Conservation (phyloP, 768 basidiomycete species). For the Rossbeevera mucosa region DNA sequence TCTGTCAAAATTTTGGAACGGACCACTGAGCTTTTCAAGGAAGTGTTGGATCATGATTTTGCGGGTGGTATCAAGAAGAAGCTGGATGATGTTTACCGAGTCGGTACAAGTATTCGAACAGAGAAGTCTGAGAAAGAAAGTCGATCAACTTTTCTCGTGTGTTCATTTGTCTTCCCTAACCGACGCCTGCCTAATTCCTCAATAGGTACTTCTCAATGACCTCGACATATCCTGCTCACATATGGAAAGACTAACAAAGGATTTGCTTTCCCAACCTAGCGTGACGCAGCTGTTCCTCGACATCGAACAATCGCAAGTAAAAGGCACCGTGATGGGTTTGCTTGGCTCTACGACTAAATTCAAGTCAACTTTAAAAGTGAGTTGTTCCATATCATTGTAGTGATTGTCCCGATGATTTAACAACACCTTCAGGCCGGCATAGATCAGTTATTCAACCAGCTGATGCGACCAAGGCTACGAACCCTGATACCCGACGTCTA, state of each 20-base stretch:
- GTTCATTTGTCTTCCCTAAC: constrained; percentile 26
- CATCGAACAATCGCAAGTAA: constrained; percentile 49
- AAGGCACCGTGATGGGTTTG: constrained; percentile 45
- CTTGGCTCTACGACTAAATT: constrained; percentile 58
- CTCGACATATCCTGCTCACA: constrained; percentile 90
- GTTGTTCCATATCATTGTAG: constrained; percentile 12
- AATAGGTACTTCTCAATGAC: constrained; percentile 85
- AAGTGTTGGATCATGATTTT: constrained; percentile 80
- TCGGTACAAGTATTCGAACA: constrained; percentile 45
- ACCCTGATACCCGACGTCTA: constrained; percentile 83
- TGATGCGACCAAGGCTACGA: constrained; percentile 82
- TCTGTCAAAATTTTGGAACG: constrained; percentile 54
- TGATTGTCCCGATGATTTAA: constrained; percentile 1
- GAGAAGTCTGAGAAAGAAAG: constrained; percentile 83
- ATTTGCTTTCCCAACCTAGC: constrained; percentile 49
- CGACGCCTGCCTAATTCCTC: not conserved
- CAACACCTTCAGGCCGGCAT: constrained; percentile 57
- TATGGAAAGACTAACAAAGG: constrained; percentile 74
- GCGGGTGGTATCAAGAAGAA: constrained; percentile 75
- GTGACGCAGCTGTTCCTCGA: constrained; percentile 68
- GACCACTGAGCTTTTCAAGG: constrained; percentile 59
- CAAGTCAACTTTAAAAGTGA: constrained; percentile 68
- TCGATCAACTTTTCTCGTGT: constrained; percentile 74
- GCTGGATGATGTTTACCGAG: constrained; percentile 83
- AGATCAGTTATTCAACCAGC: constrained; percentile 94